phyloP scores from a whole-genome alignment of 768 basidiomycete species.

The Calocybe indica region DNA sequence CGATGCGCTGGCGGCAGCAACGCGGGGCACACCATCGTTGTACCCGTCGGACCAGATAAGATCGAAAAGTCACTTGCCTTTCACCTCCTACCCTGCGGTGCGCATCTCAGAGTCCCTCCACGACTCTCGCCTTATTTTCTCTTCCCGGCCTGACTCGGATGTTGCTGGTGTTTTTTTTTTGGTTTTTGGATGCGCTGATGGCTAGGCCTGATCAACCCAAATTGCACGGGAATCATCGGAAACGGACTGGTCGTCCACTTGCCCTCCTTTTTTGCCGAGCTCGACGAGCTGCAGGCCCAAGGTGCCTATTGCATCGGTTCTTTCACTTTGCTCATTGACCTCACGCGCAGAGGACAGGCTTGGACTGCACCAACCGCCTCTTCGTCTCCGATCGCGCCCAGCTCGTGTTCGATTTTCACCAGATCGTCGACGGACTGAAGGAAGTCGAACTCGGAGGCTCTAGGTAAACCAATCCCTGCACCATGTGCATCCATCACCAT shows the following conservation, averaged over 20 bases:
- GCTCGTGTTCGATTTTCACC: conserved; percentile 98
- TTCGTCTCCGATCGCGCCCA: conserved; percentile 96
- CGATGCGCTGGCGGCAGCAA: conserved; percentile 98
- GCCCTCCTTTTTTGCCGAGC: conserved; percentile 91
- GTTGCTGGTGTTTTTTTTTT: not conserved
- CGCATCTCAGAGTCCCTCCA: conserved; percentile 12
- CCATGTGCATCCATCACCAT: not conserved
- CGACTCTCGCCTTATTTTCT: not conserved
- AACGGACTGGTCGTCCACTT: conserved; percentile 95
- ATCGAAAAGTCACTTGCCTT: conserved; percentile 87
- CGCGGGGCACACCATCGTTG: conserved; percentile 97
- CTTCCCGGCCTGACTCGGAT: no score
- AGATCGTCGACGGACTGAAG: conserved; percentile 98
- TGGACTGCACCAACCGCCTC: conserved; percentile 77
- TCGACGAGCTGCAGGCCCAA: conserved; percentile 79
- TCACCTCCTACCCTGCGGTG: conserved; percentile 91
- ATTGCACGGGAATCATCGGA: conserved; percentile 84
- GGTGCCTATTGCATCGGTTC: conserved; percentile 41
- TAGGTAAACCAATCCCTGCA: conserved; percentile 40
- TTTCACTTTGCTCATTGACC: not conserved
- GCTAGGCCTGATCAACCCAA: conserved; percentile 78
- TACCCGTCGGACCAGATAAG: conserved; percentile 59
- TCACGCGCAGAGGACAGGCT: conserved; percentile 45
- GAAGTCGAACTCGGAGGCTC: conserved; percentile 94
- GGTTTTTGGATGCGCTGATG: not conserved